phyloP scores from a whole-genome alignment of 805 yeast genomes.

The Groenewaldozyma salmanticensis region DNA sequence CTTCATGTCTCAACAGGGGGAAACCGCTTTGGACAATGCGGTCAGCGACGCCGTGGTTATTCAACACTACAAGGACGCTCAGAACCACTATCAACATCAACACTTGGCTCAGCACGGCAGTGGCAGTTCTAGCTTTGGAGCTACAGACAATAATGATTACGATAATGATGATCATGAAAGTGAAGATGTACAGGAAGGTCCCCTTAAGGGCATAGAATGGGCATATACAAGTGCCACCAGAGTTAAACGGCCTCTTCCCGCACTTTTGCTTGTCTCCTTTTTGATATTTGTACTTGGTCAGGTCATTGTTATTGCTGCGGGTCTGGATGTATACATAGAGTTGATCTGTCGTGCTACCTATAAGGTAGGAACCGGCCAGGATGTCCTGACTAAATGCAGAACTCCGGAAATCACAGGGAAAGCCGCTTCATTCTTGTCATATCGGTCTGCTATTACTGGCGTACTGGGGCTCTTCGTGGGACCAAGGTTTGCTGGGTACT shows the following conservation, averaged over 20 bases:
- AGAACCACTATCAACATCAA: not conserved
- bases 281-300: conserved; percentile 13
- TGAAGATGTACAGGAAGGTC: not conserved
- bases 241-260: conserved; percentile 1
- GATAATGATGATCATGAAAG: not conserved
- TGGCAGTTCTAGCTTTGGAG: not conserved
- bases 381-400: conserved; percentile 11
- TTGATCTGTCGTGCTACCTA: conserved; percentile 16
- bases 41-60: conserved; percentile 5
- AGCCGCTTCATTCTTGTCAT: conserved; percentile 15
- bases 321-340: conserved; percentile 16
- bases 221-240: not conserved
- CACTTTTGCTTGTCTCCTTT: conserved; percentile 6
- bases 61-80: not conserved
- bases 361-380: not conserved
- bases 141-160: not conserved
- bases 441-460: conserved; percentile 9
- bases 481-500: conserved; percentile 46
- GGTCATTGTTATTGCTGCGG: conserved; percentile 11
- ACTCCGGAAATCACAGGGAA: conserved; percentile 13
- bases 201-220: not conserved
- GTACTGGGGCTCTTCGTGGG: conserved; percentile 13
- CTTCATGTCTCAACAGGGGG: conserved; percentile 2
- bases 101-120: not conserved
- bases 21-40: conserved; percentile 3